These are phyloP conservation scores for Sanghuangporus weigelae DNA, from an alignment of 1,284 basidiomycete species.

Conservation along the genomic window DNA sequence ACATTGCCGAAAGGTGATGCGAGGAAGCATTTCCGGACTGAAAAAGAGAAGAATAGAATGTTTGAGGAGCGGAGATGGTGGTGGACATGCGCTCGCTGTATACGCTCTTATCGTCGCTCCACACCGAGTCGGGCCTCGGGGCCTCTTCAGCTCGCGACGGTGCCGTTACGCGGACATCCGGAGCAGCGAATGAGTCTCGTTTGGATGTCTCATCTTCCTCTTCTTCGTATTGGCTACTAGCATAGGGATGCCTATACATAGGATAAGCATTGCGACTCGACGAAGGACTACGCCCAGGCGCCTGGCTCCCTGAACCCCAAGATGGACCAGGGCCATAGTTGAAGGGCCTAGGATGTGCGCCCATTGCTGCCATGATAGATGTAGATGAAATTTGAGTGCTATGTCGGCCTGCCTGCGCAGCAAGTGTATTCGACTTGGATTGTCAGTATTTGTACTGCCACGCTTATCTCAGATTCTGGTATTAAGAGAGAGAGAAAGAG, in stretches of 20 bases:
- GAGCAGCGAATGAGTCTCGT: not conserved
- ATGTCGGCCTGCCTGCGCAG: not conserved
- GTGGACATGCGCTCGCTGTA: conserved; percentile 16
- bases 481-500: not conserved
- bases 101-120: conserved; percentile 13
- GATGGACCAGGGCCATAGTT: conserved; percentile 6
- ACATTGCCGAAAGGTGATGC: conserved; percentile 10
- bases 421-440: not conserved
- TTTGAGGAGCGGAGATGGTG: not conserved
- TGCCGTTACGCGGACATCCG: conserved; percentile 9
- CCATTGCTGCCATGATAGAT: not conserved
- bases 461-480: not conserved
- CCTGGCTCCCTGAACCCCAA: not conserved
- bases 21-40: conserved; percentile 6
- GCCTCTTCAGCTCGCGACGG: conserved; percentile 11
- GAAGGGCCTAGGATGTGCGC: not conserved
- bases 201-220: not conserved
- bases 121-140: not conserved
- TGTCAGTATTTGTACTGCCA: not conserved
- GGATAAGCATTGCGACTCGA: conserved; percentile 7
- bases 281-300: not conserved
- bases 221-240: not conserved
- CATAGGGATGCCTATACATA: conserved; percentile 1
- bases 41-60: conserved; percentile 13
- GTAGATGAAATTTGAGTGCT: not conserved